phyloP scores from a whole-genome alignment of 2,329 filamentous ascomycete genomes.

The Erysiphe pisi region DNA sequence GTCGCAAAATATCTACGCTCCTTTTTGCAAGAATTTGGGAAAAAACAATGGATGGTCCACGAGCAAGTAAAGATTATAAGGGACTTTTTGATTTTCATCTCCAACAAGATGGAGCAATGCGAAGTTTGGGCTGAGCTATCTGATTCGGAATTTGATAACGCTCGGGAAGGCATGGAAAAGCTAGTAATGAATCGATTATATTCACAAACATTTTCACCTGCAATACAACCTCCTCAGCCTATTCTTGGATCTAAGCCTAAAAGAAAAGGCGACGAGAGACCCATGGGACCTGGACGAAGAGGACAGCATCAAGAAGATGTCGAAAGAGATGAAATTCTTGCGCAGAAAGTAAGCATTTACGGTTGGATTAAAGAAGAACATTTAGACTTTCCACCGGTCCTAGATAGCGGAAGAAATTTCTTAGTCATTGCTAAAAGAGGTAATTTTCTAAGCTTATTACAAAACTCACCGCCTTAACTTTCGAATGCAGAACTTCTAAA shows the following conservation, averaged over 20 bases:
- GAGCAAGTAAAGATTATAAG: conserved; percentile 98
- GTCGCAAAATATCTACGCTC: conserved; percentile 93
- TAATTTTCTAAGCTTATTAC: conserved; percentile 36
- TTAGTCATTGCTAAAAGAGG: conserved; percentile 80
- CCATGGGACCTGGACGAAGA: conserved; percentile 67
- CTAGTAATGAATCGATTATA: conserved; percentile 98
- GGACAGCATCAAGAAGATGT: conserved; percentile 98
- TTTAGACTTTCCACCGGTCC: conserved; percentile 77
- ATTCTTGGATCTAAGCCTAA: conserved; percentile 58
- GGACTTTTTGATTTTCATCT: conserved; percentile 92
- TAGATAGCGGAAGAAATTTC: conserved; percentile 78
- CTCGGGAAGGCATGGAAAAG: conserved; percentile 98
- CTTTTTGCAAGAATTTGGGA: conserved; percentile 87
- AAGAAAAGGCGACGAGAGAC: conserved; percentile 56
- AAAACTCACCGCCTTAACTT: conserved; percentile 32
- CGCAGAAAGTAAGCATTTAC: conserved; percentile 95
- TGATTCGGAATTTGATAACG: conserved; percentile 96
- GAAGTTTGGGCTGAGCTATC: conserved; percentile 95
- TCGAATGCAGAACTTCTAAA: conserved; percentile 67
- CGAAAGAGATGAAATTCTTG: conserved; percentile 86
- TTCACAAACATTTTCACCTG: conserved; percentile 88
- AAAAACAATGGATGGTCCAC: conserved; percentile 99
- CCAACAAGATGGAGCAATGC: conserved; percentile 95
- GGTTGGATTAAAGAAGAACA: conserved; percentile 90
- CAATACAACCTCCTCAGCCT: conserved; percentile 71